Base-by-base conservation (phyloP, 2,329 filamentous ascomycete genomes). In the Gaeumannomyces tritici region DNA sequence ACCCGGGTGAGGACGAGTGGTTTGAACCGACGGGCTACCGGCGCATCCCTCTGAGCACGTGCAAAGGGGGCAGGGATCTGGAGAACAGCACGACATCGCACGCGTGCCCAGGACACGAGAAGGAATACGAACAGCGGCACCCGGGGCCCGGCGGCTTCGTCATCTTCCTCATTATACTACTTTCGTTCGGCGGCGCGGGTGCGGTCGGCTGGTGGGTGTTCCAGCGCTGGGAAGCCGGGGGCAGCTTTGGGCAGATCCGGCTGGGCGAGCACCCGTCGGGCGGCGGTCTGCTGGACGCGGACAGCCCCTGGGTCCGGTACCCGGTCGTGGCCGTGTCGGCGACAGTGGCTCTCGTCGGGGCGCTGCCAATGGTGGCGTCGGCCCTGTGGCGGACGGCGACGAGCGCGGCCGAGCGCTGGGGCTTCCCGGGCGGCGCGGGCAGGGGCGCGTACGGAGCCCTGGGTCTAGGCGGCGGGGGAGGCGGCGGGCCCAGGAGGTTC, bases 211-310 rank as follows among this genome's bases (percentile, higher is more conserved):
- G 90, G 79, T 97, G 87, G 75, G 88, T 93, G 26, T 96, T 88
- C 80, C 84, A 79, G 64, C 90, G 90, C 75, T 97, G 91, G 90
- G 87, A 87, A 68, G 55, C 27, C n/a, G 60, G 60, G 6, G 86
- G 87, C 74, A 96, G 96, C 72, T 96, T 98, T 72, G 95, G 95
- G 13, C 88, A 93, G 72, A 93, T 99, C 72, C 85, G 91, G 27
- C 85, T 99, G 18, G 95, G 95, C 62, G 95, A 97, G 69, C 76
- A 78, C 66, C 75, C 77, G 67, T 69, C 63, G 60, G 15, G 35
- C 59, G 62, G 65, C 65, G 28, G 68, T 63, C 64, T 73, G 70
- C 77, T 93, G 65, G 86, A 92, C 70, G 82, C 84, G 66, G 89
- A 96, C 61, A 84, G 87, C 57, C 84, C 89, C 1, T 90, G 90